Base-by-base conservation (phyloP, 257 asterid genomes). In the Solanum appendiculatum region DNA sequence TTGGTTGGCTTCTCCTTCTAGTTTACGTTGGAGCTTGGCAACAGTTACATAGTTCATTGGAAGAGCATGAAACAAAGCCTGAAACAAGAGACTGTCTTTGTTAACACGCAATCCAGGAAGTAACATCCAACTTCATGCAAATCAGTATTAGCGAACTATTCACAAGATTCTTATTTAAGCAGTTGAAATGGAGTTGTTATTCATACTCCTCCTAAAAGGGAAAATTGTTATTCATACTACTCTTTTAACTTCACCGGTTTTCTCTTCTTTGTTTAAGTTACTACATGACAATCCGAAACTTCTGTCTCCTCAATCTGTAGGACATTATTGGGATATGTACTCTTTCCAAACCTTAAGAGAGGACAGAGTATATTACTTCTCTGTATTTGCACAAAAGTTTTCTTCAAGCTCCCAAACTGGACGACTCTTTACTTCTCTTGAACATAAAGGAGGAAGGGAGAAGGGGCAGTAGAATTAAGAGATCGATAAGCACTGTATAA, bases 41-140 rank as follows among this genome's bases (percentile, higher is more conserved):
- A 91, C 91, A 58, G 92, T 89, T 88, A 95, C 89, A 87, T 94
- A 93, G 91, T 91, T 89, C 98, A 94, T n/a, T 60, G 98, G 97
- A 78, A 97, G 98, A 88, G 98, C 96, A 87, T 95, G 96, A 90
- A 92, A 93, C 88, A 97, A 89, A 83, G 99, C 99, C 99, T 97
- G 95, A 82, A 83, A 87, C 29, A 84, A 70, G 83, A 36, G 85
- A 23, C 44, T 39, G 21, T 29, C 8, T 36, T 33, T 75, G 16
- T 37, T 11, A 42, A 20, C 7, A 84, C 15, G 34, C 81, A 74
- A 72, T 74, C 13, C 34, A 37, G 82, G 33, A 74, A 74, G 21
- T 74, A 74, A 74, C 31, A 12, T 39, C 21, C 51, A 74, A 39
- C 82, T 74, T 39, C 82, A 37, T 74, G 54, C 54, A 74, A 74